Percentiles rank a stretch among this genome's conserved stretches.
phyloP scores from a whole-genome alignment of 2,329 filamentous ascomycete genomes.

The Aschersonia sp. region DNA sequence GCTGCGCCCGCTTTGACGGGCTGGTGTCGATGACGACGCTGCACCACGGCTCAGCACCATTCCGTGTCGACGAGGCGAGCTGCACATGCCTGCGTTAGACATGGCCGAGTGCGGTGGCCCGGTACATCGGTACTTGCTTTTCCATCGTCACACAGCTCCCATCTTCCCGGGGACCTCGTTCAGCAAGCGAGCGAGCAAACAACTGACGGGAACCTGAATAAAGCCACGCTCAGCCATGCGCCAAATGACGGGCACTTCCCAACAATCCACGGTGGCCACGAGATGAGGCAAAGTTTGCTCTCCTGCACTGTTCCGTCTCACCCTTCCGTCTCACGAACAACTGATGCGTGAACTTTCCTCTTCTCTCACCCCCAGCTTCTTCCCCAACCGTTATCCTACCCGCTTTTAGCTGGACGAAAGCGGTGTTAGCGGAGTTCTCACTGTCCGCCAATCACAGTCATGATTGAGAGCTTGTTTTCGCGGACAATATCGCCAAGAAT shows the following conservation, averaged over 20 bases:
- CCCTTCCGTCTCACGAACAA: too few relatives aligned
- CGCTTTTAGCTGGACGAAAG: not conserved
- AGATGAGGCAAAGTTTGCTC: not conserved
- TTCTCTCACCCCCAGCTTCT: not conserved
- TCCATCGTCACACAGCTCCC: too few relatives aligned
- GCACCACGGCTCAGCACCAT: not conserved
- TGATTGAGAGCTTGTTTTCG: not conserved
- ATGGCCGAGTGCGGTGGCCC: too few relatives aligned
- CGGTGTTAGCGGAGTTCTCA: not conserved
- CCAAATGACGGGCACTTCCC: not conserved
- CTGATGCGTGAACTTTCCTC: too few relatives aligned
- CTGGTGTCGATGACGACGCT: not conserved
- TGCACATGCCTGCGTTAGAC: not conserved
- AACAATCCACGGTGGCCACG: not conserved
- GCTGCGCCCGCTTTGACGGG: too few relatives aligned
- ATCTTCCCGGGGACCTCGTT: too few relatives aligned
- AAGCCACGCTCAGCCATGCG: too few relatives aligned
- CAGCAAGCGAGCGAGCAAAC: too few relatives aligned
- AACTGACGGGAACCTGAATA: too few relatives aligned
- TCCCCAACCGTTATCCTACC: not conserved
- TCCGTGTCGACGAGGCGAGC: not conserved
- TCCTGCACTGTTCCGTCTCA: too few relatives aligned
- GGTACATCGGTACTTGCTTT: too few relatives aligned
- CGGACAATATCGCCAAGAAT: too few relatives aligned
- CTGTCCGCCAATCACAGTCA: not conserved